Base-by-base conservation (phyloP, 495 filamentous ascomycete genomes). In the Trichoderma virens region DNA sequence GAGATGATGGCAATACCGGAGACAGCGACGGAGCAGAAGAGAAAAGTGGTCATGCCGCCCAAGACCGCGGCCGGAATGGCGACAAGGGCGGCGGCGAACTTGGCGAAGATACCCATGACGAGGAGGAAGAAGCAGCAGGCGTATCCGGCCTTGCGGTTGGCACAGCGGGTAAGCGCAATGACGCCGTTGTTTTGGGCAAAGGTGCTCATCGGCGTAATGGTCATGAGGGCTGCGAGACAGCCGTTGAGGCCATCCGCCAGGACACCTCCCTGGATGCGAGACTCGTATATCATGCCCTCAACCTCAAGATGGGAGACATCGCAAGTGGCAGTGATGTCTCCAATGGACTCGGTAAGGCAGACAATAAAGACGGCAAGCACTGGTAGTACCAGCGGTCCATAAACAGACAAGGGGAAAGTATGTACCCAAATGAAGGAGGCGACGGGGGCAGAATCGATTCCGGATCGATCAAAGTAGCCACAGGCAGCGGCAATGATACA, bases 31-130 rank as follows among this genome's bases (percentile, higher is more conserved):
- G 90, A 82, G 65, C 81, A 83, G 78, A 96, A 96, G 18, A 97
- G 80, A 76, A 96, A 96, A 2, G 91, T 93, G 0, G 93, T 96
- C 90, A 97, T 95, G 34, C 93, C 93, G 61, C 92, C 92, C 5
- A 96, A 79, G 0, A 96, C 91, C 2, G 93, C 68, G 31, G 82
- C 76, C 0, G 93, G 93, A 67, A 96, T 96, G 45, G 91, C 79
- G 11, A 93, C 89, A 1, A 96, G 83, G 0, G 90, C 82, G 1
- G 93, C 92, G n/a, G 92, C 91, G 73, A 96, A 95, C 67, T 96
- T 96, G 64, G 91, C 86, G 75, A 96, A 95, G 67, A 96, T 79
- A 47, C 92, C 92, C 88, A 93, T 92, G 71, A 96, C 72, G 62
- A 97, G 75, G 23, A 97, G 80, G 80, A 95, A 96, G 69, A 92